phyloP scores from a whole-genome alignment of 2,329 filamentous ascomycete genomes.

The Pseudogymnoascus sp. region DNA sequence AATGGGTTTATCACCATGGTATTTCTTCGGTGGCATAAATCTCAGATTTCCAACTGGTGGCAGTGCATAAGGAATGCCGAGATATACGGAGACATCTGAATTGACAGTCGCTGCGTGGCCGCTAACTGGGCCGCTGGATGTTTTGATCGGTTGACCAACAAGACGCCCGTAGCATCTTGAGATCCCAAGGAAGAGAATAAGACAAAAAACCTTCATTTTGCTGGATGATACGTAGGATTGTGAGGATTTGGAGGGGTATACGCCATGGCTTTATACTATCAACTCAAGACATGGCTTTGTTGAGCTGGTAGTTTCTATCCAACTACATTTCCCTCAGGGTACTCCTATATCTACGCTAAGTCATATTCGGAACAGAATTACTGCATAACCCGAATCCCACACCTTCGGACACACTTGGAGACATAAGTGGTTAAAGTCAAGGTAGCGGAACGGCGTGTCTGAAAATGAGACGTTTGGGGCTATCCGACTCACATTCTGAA shows the following conservation, averaged over 20 bases:
- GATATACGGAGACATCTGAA: slow-evolving; percentile 28
- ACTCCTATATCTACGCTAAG: background rate
- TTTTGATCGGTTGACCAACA: slow-evolving; percentile 24
- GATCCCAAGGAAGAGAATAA: background rate
- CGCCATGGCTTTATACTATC: background rate
- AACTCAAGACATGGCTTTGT: background rate
- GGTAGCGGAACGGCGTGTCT: background rate
- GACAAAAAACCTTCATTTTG: background rate
- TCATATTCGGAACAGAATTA: background rate
- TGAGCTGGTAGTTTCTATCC: background rate
- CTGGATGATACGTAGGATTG: background rate
- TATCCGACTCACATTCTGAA: background rate
- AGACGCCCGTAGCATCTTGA: background rate
- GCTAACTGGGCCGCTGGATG: slow-evolving; percentile 23
- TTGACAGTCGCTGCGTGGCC: slow-evolving; percentile 21
- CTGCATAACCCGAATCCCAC: background rate
- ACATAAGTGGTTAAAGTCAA: background rate
- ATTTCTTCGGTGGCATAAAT: slow-evolving; percentile 31
- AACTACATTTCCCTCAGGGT: background rate
- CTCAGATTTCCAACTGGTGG: slow-evolving; percentile 34
- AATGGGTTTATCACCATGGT: slow-evolving; percentile 15
- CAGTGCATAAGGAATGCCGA: slow-evolving; percentile 36
- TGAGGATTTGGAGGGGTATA: background rate
- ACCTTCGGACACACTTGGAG: background rate
- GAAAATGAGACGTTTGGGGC: background rate